Evolutionary conservation across 257 asterid genomes (phyloP), one percentile per base, ranked within the genome.

Genomic region (Lavandula angustifolia): DNA sequence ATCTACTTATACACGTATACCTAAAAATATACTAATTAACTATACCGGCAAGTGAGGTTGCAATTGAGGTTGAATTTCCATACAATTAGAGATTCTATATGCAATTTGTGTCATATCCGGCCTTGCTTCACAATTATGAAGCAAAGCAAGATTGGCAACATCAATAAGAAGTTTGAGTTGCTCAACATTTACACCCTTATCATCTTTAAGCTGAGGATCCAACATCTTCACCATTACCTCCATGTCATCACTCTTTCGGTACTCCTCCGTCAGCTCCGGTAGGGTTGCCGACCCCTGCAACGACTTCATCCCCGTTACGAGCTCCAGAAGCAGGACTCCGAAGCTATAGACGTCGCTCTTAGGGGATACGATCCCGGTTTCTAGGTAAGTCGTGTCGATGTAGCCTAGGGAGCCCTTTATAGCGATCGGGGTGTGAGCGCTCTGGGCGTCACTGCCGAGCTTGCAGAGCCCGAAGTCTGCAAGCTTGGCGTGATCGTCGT

Each of bases 401-500:
- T 86, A 86, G 7, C 96, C 96, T 0, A 89, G 84, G 0, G 96
- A 86, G 12, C 96, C 95, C 62, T 86, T 86, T 0, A 89, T 69
- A 0, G 85, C 75, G 0, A 83, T 81, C 0, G 95, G 95, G 0
- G 95, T 84, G 66, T 65, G 77, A 0, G 85, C 85, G 2, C 74
- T 67, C 47, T 77, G 79, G 0, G 79, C 59, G 44, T 86, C 88
- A 37, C 62, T 76, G 1, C 92, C 95, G 0, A 89, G 83, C 74
- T 89, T 89, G 86, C 95, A 86, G 7, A 84, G 80, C 7, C 92
- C 96, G 13, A 89, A 89, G 59, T 89, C 96, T 0, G 96, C 92
- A 0, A 86, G 80, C 50, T 89, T 89, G 32, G 91, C 96, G 7
- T 70, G 87, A n/a, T 66, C 50, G n/a, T 89, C 85, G 53, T 73